Conservation (phyloP, 2,329 filamentous ascomycete species). For the Diaporthe ilicicola region DNA sequence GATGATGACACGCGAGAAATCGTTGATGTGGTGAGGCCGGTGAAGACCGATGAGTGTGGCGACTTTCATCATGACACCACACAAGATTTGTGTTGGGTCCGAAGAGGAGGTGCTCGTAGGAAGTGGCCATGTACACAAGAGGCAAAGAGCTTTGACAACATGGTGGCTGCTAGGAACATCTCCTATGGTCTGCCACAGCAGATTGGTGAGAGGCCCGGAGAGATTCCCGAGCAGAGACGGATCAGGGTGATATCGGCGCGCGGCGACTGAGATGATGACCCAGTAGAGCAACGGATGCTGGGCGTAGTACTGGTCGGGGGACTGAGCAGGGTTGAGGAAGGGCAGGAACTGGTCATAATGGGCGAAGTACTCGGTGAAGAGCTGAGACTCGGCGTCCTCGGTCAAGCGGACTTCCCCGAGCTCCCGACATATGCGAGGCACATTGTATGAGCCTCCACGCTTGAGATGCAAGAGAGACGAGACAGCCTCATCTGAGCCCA, state of each 20-base stretch:
- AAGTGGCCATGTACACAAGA: slow-evolving; percentile 83
- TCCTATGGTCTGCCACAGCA: slow-evolving; percentile 80
- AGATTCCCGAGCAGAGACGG: slow-evolving; percentile 72
- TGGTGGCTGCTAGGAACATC: slow-evolving; percentile 82
- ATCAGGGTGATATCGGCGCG: slow-evolving; percentile 73
- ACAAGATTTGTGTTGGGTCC: slow-evolving; percentile 83
- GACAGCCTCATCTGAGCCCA: slow-evolving; percentile 75
- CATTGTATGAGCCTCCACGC: slow-evolving; percentile 68
- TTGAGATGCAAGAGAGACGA: slow-evolving; percentile 73
- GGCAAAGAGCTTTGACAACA: slow-evolving; percentile 81
- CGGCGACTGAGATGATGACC: slow-evolving; percentile 80
- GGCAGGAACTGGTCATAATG: slow-evolving; percentile 82
- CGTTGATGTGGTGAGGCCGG: slow-evolving; percentile 81
- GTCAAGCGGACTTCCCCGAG: slow-evolving; percentile 71
- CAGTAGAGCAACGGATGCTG: slow-evolving; percentile 87
- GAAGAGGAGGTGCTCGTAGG: slow-evolving; percentile 83
- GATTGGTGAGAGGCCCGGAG: slow-evolving; percentile 71
- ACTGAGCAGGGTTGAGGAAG: slow-evolving; percentile 72
- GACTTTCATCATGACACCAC: slow-evolving; percentile 87
- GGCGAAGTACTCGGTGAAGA: slow-evolving; percentile 74
- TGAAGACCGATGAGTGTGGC: slow-evolving; percentile 86
- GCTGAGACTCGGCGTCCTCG: slow-evolving; percentile 67
- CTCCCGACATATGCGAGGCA: slow-evolving; percentile 67
- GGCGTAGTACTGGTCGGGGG: slow-evolving; percentile 78
- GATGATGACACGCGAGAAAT: slow-evolving; percentile 79